Base-by-base conservation (phyloP, 1,139 yeast genomes). In the Pichia sp. region DNA sequence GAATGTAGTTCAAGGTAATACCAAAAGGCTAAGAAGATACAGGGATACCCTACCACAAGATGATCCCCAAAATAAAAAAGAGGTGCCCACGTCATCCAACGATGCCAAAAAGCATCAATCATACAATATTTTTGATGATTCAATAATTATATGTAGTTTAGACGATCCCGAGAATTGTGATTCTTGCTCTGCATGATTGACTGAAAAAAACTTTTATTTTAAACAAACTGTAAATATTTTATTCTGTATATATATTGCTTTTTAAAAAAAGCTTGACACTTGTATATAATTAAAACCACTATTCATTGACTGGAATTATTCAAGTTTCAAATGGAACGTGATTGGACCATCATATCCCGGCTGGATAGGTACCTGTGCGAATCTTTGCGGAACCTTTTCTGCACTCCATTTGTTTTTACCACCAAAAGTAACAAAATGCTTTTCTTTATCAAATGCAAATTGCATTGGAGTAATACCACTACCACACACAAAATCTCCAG, bases 321-420 rank as follows among this genome's bases (percentile, higher is more conserved):
- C 58, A 40, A 73, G 68, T 44, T 61, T 62, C 42, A 79, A 55
- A 47, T 70, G 66, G 57, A 79, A 78, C 11, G 69, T 60, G 28
- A 62, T 52, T 11, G 67, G 72, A 39, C 77, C 74, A 31, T 59
- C 72, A 33, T 66, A 65, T 8, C 80, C 79, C 27, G 81, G 70
- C 41, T 64, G 64, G 35, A 85, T 65, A 5, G 75, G 68, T 26
- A 75, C 72, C 57, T 83, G 88, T 41, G 69, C 64, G 46, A 68
- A 72, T 34, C 72, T 68, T 2, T 66, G 63, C 3, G 86, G 81
- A 1, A 66, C 65, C 3, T 60, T 60, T 9, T 70, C 71, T 9
- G 85, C 77, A 50, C 85, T 76, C 95, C 95, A 87, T 32, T 66
- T 61, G 27, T 65, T 63, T 28, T 68, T 68, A 4, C 90, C 94